These are phyloP conservation scores for Parafenestella ontariensis DNA, from an alignment of 2,329 filamentous ascomycete genomes.

Conservation along the genomic window DNA sequence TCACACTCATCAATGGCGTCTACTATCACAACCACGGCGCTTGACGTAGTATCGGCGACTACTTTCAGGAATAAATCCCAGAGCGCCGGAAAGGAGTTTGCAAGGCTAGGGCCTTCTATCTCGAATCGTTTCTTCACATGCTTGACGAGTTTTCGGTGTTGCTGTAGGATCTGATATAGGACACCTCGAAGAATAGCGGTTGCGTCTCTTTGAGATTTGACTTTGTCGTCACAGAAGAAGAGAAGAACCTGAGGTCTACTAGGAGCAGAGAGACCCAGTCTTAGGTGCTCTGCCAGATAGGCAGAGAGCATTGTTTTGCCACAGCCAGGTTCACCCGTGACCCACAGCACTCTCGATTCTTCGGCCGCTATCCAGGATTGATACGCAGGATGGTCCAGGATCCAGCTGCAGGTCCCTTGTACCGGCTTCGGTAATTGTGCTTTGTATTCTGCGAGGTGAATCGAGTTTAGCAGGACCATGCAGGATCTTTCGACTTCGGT, in stretches of 20 bases:
- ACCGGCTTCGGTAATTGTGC: constrained; percentile 37
- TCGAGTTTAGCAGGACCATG: constrained; percentile 41
- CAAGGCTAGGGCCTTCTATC: constrained; percentile 44
- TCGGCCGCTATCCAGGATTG: constrained; percentile 38
- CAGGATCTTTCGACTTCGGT: constrained; percentile 44
- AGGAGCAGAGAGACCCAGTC: constrained; percentile 6
- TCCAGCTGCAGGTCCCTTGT: constrained; percentile 49
- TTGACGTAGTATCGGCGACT: constrained; percentile 35
- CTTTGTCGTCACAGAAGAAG: constrained; percentile 49
- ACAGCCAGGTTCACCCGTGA: constrained; percentile 49
- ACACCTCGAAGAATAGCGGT: constrained; percentile 47
- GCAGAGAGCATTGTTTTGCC: constrained; percentile 50
- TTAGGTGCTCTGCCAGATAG: constrained; percentile 43
- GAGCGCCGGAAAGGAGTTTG: constrained; percentile 44
- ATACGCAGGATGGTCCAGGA: constrained; percentile 40
- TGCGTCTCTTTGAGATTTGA: constrained; percentile 44
- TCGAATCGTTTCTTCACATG: constrained; percentile 40
- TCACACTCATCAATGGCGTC: constrained; percentile 53
- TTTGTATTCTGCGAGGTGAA: constrained; percentile 40
- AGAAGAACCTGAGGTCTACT: constrained; percentile 28
- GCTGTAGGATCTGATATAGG: constrained; percentile 47
- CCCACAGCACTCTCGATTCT: constrained; percentile 44
- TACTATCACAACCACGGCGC: constrained; percentile 43
- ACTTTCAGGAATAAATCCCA: constrained; percentile 48
- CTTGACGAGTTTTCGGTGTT: constrained; percentile 41